Base-by-base conservation (phyloP, 2,329 filamentous ascomycete genomes). In the Trichoderma lentiforme region DNA sequence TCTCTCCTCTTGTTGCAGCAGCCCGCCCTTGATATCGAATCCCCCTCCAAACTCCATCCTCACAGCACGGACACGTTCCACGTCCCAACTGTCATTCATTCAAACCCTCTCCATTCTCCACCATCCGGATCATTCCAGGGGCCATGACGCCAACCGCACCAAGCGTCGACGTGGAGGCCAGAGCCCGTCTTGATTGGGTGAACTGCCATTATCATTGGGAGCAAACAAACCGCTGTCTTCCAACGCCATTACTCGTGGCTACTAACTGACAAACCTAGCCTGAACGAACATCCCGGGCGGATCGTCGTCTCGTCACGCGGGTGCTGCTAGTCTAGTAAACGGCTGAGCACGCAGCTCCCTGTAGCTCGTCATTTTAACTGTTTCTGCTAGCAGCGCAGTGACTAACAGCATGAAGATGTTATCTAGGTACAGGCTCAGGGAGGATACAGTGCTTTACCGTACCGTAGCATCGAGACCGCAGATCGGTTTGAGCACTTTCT, bases 241-340 rank as follows among this genome's bases (percentile, higher is more conserved):
- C 60, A n/a, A 58, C 18, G n/a, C 28, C 18, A 30, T 30, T 58
- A n/a, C 56, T 58, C 28, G 53, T 57, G 24, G 53, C 21, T 62
- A 14, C 28, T 53, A 64, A 39, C 21, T 43, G 39, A 4, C 39
- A 43, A 43, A 43, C 18, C 39, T 43, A 47, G 61, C 61, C 36
- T 63, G n/a, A 61, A 24, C 18, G 12, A 8, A 36, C 11, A 58
- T 67, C 12, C 51, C 32, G 15, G 26, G 65, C 65, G 34, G 53
- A 68, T 68, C 53, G 26, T 43, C 34, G n/a, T 18, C 32, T 56
- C 21, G 53, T 68, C 65, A 68, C 65, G 65, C 63, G 63, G 63
- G 5, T 21, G 32, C 32, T 47, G 24, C 61, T 34, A 53, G 15
- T 21, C 18, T 34, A 34, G 32, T 34, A 11, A 14, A 9, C 36